Evolutionary conservation across 768 basidiomycete species (phyloP), one percentile per base, ranked within the genome.

Genomic region (Cantharellus anzutake): DNA sequence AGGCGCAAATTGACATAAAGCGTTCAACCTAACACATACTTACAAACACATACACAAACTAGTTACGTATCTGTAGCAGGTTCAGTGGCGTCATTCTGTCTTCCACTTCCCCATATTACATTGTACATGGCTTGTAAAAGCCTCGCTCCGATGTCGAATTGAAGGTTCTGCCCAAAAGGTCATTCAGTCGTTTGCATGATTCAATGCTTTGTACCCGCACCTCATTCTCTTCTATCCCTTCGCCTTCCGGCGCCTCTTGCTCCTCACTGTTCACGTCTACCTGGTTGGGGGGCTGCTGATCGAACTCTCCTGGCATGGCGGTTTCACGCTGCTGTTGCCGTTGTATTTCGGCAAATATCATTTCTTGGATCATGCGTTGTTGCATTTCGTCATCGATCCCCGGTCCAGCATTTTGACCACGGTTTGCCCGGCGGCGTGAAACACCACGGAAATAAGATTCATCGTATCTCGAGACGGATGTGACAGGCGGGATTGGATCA

Each of bases 401-500:
- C 52, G 7, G 7, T 55, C 38, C 11, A 7, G 11, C 52, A 11
- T 7, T 41, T 40, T 41, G 37, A 40, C 56, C 56, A 57, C 11
- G 37, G 16, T 16, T 41, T 11, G 14, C 34, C 7, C 35, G 11
- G 16, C 41, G 5, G 5, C 56, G 56, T 14, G 39, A 42, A 42
- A 16, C 56, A 38, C 53, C 60, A 0, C 34, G 71, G 72, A 97
- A 93, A 71, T 92, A 96, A n/a, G 68, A 69, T 2, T 76, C 71
- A 62, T 90, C 76, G 70, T 96, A 96, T 44, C 65, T 67, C 41
- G 75, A 83, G 2, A 80, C 65, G 16, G 76, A 70, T 0, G 76
- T 75, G 3, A 70, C 71, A 0, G 93, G 92, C 0, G 93, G 90
- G 2, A 94, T 72, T 0, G 93, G 92, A 66, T 97, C 94, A 64